phyloP scores from a whole-genome alignment of 2,329 filamentous ascomycete species.

The Bipolaris oryzae region DNA sequence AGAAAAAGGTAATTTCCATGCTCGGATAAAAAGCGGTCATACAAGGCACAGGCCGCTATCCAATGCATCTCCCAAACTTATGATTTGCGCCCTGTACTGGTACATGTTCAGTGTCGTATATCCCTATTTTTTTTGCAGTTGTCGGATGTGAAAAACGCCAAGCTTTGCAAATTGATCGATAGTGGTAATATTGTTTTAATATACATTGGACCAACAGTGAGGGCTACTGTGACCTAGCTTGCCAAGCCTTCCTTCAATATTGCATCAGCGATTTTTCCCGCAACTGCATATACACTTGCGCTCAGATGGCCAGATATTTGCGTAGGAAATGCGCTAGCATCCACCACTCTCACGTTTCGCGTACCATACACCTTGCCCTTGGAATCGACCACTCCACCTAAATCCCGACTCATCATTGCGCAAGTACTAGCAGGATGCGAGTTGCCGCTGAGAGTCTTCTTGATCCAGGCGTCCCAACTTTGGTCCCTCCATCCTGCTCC shows the following conservation, averaged over 20 bases:
- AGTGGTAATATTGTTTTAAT: too few species aligned
- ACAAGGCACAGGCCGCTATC: too few species aligned
- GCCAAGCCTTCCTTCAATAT: not conserved
- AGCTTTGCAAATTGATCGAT: too few species aligned
- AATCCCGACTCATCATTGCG: slow-evolving; percentile 41
- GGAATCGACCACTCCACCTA: slow-evolving; percentile 45
- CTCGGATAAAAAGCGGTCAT: too few species aligned
- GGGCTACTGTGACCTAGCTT: too few species aligned
- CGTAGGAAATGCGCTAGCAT: slow-evolving; percentile 46
- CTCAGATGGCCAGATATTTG: slow-evolving; percentile 46
- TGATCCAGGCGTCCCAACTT: slow-evolving; percentile 35
- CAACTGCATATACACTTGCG: slow-evolving; percentile 47
- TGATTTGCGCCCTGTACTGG: too few species aligned
- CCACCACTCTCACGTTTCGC: slow-evolving; percentile 44
- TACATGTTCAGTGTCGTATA: too few species aligned
- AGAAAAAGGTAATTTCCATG: too few species aligned
- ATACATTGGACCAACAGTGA: too few species aligned
- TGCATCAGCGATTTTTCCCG: slow-evolving; percentile 30
- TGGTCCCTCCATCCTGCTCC: slow-evolving; percentile 22
- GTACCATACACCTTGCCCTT: slow-evolving; percentile 44
- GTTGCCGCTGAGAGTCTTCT: slow-evolving; percentile 29
- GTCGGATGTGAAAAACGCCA: too few species aligned
- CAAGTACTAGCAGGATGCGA: slow-evolving; percentile 44
- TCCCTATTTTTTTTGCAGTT: too few species aligned
- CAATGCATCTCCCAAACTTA: too few species aligned